A percentile compares a stretch with the other conserved stretches of the same genome.
Conservation (phyloP, 148 eudicot genomes). For the Chenopodium album region DNA sequence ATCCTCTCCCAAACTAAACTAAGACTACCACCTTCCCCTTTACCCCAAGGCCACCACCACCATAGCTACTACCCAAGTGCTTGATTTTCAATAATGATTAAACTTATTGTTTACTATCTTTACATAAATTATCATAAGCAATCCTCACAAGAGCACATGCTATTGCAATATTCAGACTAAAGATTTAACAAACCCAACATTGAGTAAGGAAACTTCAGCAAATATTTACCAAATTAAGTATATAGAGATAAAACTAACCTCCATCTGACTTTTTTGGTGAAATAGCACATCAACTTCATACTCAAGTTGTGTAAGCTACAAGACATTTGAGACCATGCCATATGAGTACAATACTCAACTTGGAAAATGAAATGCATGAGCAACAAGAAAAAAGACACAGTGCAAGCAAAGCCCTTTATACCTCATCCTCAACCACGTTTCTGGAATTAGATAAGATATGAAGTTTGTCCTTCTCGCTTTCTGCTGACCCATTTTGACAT, state of each 20-base stretch:
- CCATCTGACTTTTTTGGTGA: constrained; percentile 50
- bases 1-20: too few relatives aligned
- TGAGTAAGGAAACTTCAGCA: too few relatives aligned
- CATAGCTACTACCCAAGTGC: too few relatives aligned
- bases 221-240: neutral
- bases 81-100: too few relatives aligned
- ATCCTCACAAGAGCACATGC: too few relatives aligned
- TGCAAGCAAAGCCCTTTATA: constrained; percentile 16
- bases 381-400: neutral
- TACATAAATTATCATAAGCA: too few relatives aligned
- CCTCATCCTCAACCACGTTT: constrained; percentile 56
- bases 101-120: too few relatives aligned
- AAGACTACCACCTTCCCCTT: too few relatives aligned
- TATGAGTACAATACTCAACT: neutral
- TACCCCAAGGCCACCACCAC: too few relatives aligned
- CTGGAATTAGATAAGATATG: constrained; percentile 37
- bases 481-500: constrained; percentile 49
- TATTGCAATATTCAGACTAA: too few relatives aligned
- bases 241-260: constrained; percentile 48
- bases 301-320: constrained; percentile 65
- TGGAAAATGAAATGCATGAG: neutral
- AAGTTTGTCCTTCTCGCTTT: constrained; percentile 40
- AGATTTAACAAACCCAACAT: too few relatives aligned
- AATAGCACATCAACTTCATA: constrained; percentile 55
- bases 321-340: neutral